Base-by-base conservation (phyloP, 345 rosid genomes). In the Nephelium lappaceum region DNA sequence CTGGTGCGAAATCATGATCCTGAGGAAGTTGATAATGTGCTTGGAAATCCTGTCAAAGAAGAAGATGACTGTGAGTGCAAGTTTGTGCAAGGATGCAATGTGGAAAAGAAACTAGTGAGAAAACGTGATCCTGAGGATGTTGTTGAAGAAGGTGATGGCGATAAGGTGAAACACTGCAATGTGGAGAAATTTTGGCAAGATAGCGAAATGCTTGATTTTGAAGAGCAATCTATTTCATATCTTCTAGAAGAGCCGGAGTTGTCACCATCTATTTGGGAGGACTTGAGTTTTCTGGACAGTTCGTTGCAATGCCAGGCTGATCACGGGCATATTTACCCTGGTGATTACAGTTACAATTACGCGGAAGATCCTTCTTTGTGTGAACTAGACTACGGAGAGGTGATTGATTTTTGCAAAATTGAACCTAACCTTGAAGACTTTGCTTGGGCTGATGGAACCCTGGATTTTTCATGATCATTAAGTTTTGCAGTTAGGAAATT, bases 381-480 rank as follows among this genome's bases (percentile, higher is more conserved):
- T 2, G 70, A 58, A 12, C 18, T 5, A 7, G 78, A 67, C 25
- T 75, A 70, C 31, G 80, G 66, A 2, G 72, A 78, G 41, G 51
- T 60, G 21, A 75, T 74, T 36, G 81, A 76, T 76, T 80, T 83
- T 62, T 78, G 84, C 0, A 31, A 76, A 42, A 74, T 80, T 27
- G 81, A 83, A 74, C 83, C 77, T 12, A 77, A n/a, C 23, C 60
- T 77, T 23, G 85, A 86, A n/a, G 81, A 69, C 63, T 47, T 84
- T 68, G 86, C 84, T 42, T 84, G 85, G 81, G 82, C 85, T 5
- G 89, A 88, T 42, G 86, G 63, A 71, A 67, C 77, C 41, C 72
- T 88, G 60, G 75, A 80, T 72, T 72, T 77, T 69, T 41, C 62
- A 21, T 67, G 66, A 39, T 55, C 27, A 21, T 57, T 71, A 15